These are phyloP conservation scores for Fusarium annulatum DNA, from an alignment of 2,329 filamentous ascomycete genomes.

Conservation along the genomic window DNA sequence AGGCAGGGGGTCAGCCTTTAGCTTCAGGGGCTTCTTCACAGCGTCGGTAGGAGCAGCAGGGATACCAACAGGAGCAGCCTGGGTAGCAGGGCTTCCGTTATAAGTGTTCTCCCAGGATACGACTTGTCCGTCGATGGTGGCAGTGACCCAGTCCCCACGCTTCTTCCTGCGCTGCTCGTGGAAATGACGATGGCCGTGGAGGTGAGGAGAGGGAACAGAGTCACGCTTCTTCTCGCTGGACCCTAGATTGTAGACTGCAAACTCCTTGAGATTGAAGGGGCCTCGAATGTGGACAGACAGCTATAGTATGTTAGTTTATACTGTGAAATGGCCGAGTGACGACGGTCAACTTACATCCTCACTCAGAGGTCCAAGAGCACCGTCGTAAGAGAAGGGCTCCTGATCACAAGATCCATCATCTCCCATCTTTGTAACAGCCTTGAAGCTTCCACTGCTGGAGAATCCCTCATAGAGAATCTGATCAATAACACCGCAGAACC, in stretches of 20 bases:
- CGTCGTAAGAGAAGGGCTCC: constrained; percentile 63
- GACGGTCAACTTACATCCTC: constrained; percentile 68
- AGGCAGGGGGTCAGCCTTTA: constrained; percentile 16
- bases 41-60: constrained; percentile 9
- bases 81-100: constrained; percentile 46
- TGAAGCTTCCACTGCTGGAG: constrained; percentile 69
- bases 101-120: constrained; percentile 70
- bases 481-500: constrained; percentile 72
- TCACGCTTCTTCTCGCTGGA: constrained; percentile 46
- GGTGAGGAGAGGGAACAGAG: constrained; percentile 40
- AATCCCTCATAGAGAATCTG: constrained; percentile 76
- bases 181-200: constrained; percentile 60
- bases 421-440: constrained; percentile 71
- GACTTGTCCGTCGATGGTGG: constrained; percentile 67
- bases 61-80: constrained; percentile 27
- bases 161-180: constrained; percentile 60
- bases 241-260: constrained; percentile 75
- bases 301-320: constrained; percentile 53
- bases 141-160: constrained; percentile 61
- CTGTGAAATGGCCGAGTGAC: neutral
- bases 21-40: constrained; percentile 2
- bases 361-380: constrained; percentile 73
- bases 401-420: constrained; percentile 65
- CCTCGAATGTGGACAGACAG: constrained; percentile 79
- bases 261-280: constrained; percentile 72